Evolutionary conservation across 73 alveolate genomes (phyloP).

Genomic region (Symbiodinium pilosum): DNA sequence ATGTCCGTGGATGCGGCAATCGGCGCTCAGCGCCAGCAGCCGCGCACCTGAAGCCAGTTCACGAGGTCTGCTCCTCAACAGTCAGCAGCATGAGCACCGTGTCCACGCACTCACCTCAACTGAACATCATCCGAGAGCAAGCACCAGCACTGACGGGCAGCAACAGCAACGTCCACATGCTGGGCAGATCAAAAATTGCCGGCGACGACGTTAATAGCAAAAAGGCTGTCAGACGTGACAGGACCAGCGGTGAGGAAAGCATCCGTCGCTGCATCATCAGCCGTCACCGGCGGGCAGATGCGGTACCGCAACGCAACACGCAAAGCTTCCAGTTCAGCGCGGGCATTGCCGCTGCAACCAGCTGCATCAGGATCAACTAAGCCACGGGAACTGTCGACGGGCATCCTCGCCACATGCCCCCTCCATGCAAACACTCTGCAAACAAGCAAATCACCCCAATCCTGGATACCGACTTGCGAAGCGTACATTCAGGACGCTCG

Average conservation of each 20-base stretch:
- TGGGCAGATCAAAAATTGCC: not conserved
- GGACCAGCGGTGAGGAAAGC: not conserved
- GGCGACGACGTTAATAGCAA: not conserved
- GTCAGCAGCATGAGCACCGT: not conserved
- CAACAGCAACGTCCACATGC: not conserved
- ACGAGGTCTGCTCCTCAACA: too few species aligned
- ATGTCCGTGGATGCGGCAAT: too few species aligned
- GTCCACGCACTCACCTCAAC: not conserved
- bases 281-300: not conserved
- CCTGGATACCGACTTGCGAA: not conserved
- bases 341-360: not conserved
- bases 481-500: not conserved
- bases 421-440: not conserved
- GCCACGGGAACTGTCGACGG: not conserved
- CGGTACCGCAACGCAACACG: not conserved
- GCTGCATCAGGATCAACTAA: not conserved
- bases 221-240: too few species aligned
- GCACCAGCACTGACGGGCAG: not conserved
- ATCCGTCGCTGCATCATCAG: not conserved
- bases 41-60: too few species aligned
- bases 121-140: not conserved
- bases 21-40: too few species aligned
- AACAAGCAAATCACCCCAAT: not conserved
- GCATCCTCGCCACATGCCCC: not conserved
- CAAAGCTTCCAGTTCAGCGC: not conserved